phyloP scores from a whole-genome alignment of 345 rosid genomes.

The Eucalyptus dawsonii region DNA sequence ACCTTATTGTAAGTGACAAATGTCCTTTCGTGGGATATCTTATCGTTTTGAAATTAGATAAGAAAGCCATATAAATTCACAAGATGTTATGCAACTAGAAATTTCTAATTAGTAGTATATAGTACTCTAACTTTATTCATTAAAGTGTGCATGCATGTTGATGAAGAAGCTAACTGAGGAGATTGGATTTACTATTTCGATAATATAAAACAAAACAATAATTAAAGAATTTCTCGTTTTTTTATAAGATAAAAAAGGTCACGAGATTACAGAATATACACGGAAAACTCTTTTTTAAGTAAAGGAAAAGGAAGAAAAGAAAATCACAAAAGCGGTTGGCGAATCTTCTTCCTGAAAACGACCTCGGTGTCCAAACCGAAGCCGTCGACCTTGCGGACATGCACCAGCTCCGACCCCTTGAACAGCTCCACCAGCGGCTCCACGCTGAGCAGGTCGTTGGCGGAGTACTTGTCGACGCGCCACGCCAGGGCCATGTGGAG shows the following conservation, averaged over 20 bases:
- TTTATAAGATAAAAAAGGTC: neutral
- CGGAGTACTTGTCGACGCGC: constrained; percentile 74
- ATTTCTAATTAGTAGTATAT: no score
- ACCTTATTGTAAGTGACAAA: neutral
- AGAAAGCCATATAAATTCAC: no score
- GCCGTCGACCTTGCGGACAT: constrained; percentile 69
- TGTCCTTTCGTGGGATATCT: neutral
- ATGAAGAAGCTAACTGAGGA: no score
- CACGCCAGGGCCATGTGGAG: constrained; percentile 56
- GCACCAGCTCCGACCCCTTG: constrained; percentile 38
- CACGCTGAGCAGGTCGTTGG: constrained; percentile 51
- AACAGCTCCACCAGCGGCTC: constrained; percentile 41
- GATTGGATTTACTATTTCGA: no score
- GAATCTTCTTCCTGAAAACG: constrained; percentile 40
- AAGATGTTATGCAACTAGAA: no score
- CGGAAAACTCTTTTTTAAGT: neutral
- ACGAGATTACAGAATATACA: neutral
- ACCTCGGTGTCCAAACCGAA: constrained; percentile 89
- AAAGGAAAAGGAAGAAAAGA: neutral
- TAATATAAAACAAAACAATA: no score
- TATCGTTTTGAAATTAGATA: neutral
- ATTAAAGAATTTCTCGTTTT: no score
- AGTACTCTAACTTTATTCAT: no score
- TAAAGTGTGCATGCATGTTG: no score
- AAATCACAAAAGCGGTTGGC: neutral